A percentile compares a stretch with the other conserved stretches of the same genome.
phyloP scores from a whole-genome alignment of 169 alveolate genomes.

The Perkinsus marinus region DNA sequence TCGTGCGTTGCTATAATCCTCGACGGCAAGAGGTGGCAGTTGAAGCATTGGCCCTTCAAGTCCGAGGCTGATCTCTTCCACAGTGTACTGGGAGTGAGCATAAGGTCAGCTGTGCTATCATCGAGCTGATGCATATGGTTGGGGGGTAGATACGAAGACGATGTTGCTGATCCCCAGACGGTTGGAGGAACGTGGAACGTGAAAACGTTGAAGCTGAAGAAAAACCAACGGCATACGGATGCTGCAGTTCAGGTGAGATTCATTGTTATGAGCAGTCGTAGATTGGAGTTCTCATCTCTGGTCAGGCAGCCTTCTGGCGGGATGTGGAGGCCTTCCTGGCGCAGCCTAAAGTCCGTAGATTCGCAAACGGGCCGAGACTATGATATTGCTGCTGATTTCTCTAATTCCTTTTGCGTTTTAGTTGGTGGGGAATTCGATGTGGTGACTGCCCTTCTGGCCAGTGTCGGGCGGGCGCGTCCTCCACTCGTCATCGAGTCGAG shows the following conservation, averaged over 20 bases:
- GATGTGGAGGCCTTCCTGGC: neutral
- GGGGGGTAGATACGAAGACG: neutral
- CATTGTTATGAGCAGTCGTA: neutral
- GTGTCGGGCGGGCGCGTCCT: too few relatives aligned
- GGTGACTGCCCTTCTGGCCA: too few relatives aligned
- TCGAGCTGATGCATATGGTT: neutral
- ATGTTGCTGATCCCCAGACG: neutral
- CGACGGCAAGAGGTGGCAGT: neutral
- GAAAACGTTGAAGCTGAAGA: neutral
- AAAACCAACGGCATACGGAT: neutral
- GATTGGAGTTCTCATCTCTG: neutral
- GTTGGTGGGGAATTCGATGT: too few relatives aligned
- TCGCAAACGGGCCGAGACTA: neutral
- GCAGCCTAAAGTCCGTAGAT: neutral
- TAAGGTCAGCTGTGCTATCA: neutral
- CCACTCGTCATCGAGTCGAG: too few relatives aligned
- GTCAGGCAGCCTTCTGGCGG: neutral
- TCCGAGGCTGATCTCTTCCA: neutral
- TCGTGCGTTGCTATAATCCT: neutral
- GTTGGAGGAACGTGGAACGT: neutral
- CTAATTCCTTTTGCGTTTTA: neutral
- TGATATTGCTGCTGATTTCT: neutral
- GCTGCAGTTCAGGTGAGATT: neutral
- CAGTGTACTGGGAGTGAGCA: neutral
- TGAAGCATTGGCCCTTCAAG: neutral